Base-by-base conservation (phyloP, 305 asterid species). In the Rubia tinctorum region DNA sequence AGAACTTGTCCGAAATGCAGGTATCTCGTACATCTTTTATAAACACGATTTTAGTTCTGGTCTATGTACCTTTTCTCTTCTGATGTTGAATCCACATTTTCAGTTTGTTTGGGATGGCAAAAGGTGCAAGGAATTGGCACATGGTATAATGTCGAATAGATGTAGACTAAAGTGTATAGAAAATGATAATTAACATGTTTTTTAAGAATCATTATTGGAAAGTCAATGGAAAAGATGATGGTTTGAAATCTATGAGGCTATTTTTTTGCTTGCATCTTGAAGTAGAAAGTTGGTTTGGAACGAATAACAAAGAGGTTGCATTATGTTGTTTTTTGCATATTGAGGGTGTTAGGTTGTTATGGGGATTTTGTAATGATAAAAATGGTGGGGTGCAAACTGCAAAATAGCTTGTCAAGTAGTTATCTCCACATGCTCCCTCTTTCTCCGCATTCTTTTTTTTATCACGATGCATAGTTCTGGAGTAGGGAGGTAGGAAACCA, bases 291-390 rank as follows among this genome's bases (percentile, higher is more conserved):
- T 47, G 18, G 55, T 13, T 3, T 47, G 55, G 18, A 47, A 2
- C 1, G 15, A 47, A 45, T 4, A 49, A n/a, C 56, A 49, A 14
- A 14, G 12, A 30, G 20, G 27, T 55, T 47, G 75, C 63, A 27
- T 27, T 69, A 51, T 51, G 63, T 27, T 27, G 30, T 27, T 27
- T 27, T 27, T 27, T 27, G 30, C 30, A 27, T 27, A 27, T 27
- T 27, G 30, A 56, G 66, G 23, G 73, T 71, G 80, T 66, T 66
- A 71, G 77, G 66, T 66, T 75, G 62, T 79, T 66, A 71, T 75
- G 49, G 56, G 69, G 72, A 55, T 66, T 73, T 34, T 64, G 62
- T 59, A 14, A 67, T 66, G 20, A 75, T 40, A 6, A 45, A 45
- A 69, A 44, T 59, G 51, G 66, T 34, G 70, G 74, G 70, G 70